Conservation (phyloP, 208 protist species). For the Angomonas desouzai region DNA sequence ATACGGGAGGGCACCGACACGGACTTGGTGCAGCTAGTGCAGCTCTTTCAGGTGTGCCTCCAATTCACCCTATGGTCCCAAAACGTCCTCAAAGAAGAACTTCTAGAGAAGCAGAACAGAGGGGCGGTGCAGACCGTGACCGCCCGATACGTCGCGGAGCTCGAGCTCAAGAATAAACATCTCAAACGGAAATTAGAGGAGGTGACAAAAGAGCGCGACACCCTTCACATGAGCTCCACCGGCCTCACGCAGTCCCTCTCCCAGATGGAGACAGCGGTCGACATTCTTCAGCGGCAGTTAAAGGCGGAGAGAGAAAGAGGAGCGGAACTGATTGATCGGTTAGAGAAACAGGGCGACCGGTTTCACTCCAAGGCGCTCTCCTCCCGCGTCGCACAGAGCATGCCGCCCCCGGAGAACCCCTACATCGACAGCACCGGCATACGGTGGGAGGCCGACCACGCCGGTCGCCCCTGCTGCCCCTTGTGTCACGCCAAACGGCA, state of each 20-base stretch:
- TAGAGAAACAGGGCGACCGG: constrained; percentile 28
- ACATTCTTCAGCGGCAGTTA: constrained; percentile 50
- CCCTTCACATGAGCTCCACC: constrained; percentile 27
- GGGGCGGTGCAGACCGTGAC: constrained; percentile 38
- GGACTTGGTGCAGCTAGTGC: constrained; percentile 65
- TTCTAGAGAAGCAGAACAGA: constrained; percentile 42
- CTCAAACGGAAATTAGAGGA: constrained; percentile 22
- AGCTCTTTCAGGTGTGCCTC: constrained; percentile 57
- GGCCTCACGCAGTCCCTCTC: constrained; percentile 34
- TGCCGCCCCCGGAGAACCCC: background rate
- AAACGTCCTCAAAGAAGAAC: constrained; percentile 59
- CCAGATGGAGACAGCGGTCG: constrained; percentile 40
- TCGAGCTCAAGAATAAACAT: constrained; percentile 35
- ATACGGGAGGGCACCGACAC: constrained; percentile 32
- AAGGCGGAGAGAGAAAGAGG: constrained; percentile 37
- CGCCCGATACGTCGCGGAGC: constrained; percentile 34
- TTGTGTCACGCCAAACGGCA: background rate
- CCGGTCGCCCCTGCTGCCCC: background rate
- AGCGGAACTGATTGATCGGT: constrained; percentile 22
- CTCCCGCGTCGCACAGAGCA: background rate
- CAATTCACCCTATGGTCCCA: constrained; percentile 87
- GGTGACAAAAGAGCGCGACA: constrained; percentile 47
- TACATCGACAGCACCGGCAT: constrained; percentile 13
- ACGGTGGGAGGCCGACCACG: constrained; percentile 3
- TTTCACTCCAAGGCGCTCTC: constrained; percentile 13